phyloP scores from a whole-genome alignment of 129 eudicot genomes.

The Kitagawia praeruptora region DNA sequence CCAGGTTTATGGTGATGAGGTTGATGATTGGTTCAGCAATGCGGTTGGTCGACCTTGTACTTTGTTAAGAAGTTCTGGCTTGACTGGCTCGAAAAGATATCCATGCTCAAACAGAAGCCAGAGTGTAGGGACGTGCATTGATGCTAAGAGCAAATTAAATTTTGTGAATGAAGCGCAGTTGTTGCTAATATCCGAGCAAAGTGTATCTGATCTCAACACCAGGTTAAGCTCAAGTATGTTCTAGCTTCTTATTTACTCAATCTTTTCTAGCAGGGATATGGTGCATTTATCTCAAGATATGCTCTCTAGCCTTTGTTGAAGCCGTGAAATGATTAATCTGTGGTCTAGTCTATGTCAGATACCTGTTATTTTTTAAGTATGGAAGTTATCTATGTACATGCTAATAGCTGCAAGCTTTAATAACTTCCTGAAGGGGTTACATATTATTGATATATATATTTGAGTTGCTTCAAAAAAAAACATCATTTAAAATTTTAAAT shows the following conservation, averaged over 20 bases:
- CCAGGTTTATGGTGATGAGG: conserved; percentile 39
- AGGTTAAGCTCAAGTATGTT: conserved; percentile 61
- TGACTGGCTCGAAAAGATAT: conserved; percentile 24
- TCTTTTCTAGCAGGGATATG: background rate
- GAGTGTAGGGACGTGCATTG: conserved; percentile 42
- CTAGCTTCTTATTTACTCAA: background rate
- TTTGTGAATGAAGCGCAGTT: conserved; percentile 92
- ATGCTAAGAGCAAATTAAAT: conserved; percentile 44
- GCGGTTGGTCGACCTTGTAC: conserved; percentile 87
- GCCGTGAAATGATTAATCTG: background rate
- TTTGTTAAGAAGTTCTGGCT: conserved; percentile 48
- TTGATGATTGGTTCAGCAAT: conserved; percentile 75
- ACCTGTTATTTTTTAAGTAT: background rate
- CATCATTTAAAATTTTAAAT: background rate
- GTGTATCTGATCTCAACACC: conserved; percentile 69
- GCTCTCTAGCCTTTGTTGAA: background rate
- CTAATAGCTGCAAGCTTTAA: background rate
- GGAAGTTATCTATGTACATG: background rate
- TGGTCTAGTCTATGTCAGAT: background rate
- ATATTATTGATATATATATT: background rate
- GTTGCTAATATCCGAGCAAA: conserved; percentile 76
- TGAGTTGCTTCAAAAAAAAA: background rate
- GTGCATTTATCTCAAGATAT: background rate
- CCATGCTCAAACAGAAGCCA: conserved; percentile 22
- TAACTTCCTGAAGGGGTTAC: background rate